phyloP scores from a whole-genome alignment of 495 filamentous ascomycete species.

The Sphaerosporella brunnea region DNA sequence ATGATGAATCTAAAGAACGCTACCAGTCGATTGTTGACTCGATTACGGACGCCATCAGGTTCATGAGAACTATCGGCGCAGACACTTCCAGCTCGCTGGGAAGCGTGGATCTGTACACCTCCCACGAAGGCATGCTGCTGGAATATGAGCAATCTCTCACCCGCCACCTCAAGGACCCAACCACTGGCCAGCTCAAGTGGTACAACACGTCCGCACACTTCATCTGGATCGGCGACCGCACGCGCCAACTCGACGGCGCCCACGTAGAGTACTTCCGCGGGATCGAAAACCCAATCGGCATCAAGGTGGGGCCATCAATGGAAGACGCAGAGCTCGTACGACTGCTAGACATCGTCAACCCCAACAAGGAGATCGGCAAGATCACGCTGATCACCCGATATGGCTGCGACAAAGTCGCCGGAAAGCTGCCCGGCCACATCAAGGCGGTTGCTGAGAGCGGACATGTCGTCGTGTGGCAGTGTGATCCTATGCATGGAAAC shows the following conservation, averaged over 20 bases:
- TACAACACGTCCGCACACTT: conserved; percentile 93
- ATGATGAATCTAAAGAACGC: conserved; percentile 60
- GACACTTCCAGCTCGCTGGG: conserved; percentile 69
- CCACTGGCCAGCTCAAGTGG: conserved; percentile 30
- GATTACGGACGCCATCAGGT: conserved; percentile 77
- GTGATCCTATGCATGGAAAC: conserved; percentile 94
- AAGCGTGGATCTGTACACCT: conserved; percentile 90
- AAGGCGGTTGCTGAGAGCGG: conserved; percentile 59
- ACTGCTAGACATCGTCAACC: conserved; percentile 73
- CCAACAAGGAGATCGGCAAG: conserved; percentile 62
- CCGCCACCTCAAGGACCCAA: conserved; percentile 50
- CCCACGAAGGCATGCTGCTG: conserved; percentile 82
- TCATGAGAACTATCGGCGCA: conserved; percentile 90
- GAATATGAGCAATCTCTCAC: conserved; percentile 88
- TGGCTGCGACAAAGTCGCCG: conserved; percentile 52
- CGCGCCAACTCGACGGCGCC: conserved; percentile 73
- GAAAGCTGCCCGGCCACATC: conserved; percentile 65
- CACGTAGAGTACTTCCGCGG: conserved; percentile 97
- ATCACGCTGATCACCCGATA: conserved; percentile 93
- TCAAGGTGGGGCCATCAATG: conserved; percentile 88
- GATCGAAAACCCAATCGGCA: conserved; percentile 82
- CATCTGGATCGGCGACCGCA: conserved; percentile 95
- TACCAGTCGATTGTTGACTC: conserved; percentile 69
- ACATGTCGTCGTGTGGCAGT: conserved; percentile 84
- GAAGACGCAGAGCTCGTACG: conserved; percentile 48